These are phyloP conservation scores for Fusarium torreyae DNA, from an alignment of 2,329 filamentous ascomycete species.

Conservation along the genomic window DNA sequence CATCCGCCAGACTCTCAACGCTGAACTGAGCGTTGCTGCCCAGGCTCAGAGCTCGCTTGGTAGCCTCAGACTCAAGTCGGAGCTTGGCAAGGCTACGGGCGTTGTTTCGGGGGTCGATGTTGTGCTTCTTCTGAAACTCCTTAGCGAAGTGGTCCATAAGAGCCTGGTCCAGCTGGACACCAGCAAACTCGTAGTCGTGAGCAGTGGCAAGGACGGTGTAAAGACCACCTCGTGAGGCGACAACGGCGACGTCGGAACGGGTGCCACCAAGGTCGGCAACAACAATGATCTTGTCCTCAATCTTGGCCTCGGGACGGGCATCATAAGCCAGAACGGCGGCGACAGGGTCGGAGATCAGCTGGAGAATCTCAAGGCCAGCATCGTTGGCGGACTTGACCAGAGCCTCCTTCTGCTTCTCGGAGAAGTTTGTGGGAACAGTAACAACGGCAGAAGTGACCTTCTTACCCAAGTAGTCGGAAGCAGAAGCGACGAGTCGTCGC, in stretches of 20 bases:
- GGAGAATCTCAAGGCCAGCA: slow-evolving; percentile 89
- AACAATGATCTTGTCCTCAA: slow-evolving; percentile 89
- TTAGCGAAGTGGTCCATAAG: slow-evolving; percentile 98
- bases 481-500: slow-evolving; percentile 83
- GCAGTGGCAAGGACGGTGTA: slow-evolving; percentile 95
- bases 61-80: slow-evolving; percentile 89
- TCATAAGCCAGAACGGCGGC: slow-evolving; percentile 93
- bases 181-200: slow-evolving; percentile 95
- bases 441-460: slow-evolving; percentile 95
- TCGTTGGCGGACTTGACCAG: slow-evolving; percentile 83
- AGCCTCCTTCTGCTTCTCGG: slow-evolving; percentile 86
- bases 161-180: slow-evolving; percentile 87
- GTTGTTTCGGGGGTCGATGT: slow-evolving; percentile 87
- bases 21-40: slow-evolving; percentile 92
- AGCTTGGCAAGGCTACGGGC: slow-evolving; percentile 89
- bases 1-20: slow-evolving; percentile 90
- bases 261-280: slow-evolving; percentile 95
- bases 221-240: slow-evolving; percentile 93
- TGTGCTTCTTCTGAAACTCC: slow-evolving; percentile 98
- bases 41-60: slow-evolving; percentile 92
- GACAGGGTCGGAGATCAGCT: slow-evolving; percentile 92
- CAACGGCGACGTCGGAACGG: slow-evolving; percentile 89
- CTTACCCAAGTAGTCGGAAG: slow-evolving; percentile 93
- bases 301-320: slow-evolving; percentile 80
- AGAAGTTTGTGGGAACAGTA: slow-evolving; percentile 94